Evolutionary conservation across 352 stramenopile genomes (phyloP), one percentile per base, ranked within the genome.

Genomic region (Hyaloperonospora brassicae): DNA sequence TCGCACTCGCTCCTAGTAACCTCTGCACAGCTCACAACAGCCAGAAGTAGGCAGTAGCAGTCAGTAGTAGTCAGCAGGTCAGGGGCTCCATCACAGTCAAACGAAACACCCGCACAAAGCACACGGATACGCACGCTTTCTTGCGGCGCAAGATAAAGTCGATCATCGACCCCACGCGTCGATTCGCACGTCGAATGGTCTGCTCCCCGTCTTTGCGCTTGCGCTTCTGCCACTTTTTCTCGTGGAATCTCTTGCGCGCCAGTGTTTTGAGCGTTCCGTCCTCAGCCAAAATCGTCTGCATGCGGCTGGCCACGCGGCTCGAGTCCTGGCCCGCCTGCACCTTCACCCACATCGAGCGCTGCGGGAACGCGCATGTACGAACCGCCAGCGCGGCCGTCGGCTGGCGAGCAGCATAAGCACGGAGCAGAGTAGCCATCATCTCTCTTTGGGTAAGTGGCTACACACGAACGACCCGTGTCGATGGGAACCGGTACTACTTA

Each of bases 211-310:
- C 63, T 67, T 90, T 89, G 60, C 82, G 82, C 48, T 87, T 89
- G 67, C 79, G 79, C 58, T 77, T 73, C 68, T 86, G 73, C 72
- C 76, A 89, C 52, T 87, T 85, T 61, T 93, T 93, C 59, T 93
- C 82, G 61, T 93, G 82, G 61, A 83, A 80, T 39, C 73, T 64
- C 64, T 86, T 86, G 62, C 78, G 79, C 61, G 61, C 55, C 42
- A 88, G 70, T 57, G 73, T 74, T 64, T 87, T 88, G 54, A 88
- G 70, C 56, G 84, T 76, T 39, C 81, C 81, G 66, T 92, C 81
- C 48, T 84, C 73, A 50, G 81, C 78, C 72, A 87, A 70, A 55
- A 87, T 77, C 61, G 66, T 72, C 58, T 87, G 74, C 60, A 89
- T 69, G 42, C 76, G 72, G 52, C 71, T 80, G 36, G 61, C 62